These are phyloP conservation scores for Aspergillus sp. DNA, from an alignment of 2,329 filamentous ascomycete genomes.

Conservation along the genomic window DNA sequence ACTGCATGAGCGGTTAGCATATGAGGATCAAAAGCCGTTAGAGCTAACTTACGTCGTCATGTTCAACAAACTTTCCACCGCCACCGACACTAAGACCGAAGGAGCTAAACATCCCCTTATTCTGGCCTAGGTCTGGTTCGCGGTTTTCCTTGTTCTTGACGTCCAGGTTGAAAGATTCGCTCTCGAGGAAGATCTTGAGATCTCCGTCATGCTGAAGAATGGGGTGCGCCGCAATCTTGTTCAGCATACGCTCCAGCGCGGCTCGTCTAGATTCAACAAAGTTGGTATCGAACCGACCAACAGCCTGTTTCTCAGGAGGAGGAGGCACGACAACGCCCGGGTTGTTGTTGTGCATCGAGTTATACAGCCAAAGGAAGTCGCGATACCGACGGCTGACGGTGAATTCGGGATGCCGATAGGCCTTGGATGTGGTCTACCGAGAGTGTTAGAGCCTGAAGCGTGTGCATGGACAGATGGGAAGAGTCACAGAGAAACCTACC, in stretches of 20 bases:
- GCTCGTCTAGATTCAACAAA: constrained; percentile 92
- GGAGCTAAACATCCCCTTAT: constrained; percentile 87
- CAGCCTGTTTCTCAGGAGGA: constrained; percentile 95
- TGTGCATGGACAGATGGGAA: not conserved
- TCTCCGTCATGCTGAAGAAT: constrained; percentile 91
- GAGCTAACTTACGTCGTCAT: constrained; percentile 73
- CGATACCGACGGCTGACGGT: constrained; percentile 90
- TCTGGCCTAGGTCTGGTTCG: constrained; percentile 81
- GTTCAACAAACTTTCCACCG: constrained; percentile 87
- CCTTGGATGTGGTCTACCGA: constrained; percentile 83
- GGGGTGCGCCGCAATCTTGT: constrained; percentile 88
- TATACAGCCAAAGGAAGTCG: constrained; percentile 98
- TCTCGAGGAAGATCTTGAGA: constrained; percentile 94
- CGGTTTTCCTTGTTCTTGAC: constrained; percentile 96
- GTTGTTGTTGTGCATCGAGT: constrained; percentile 87
- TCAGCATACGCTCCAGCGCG: constrained; percentile 94
- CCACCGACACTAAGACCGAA: constrained; percentile 76
- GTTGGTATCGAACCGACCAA: constrained; percentile 92
- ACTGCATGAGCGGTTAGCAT: constrained; percentile 52
- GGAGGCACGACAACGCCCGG: constrained; percentile 93
- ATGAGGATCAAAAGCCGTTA: not conserved
- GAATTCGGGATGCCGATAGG: constrained; percentile 89
- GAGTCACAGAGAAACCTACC: constrained; percentile 50
- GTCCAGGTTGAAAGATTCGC: constrained; percentile 91
- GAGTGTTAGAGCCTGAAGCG: constrained; percentile 13